Evolutionary conservation across 1,284 basidiomycete genomes (phyloP), one percentile per base, ranked within the genome.

Genomic region (Exobasidium cylindrosporum): DNA sequence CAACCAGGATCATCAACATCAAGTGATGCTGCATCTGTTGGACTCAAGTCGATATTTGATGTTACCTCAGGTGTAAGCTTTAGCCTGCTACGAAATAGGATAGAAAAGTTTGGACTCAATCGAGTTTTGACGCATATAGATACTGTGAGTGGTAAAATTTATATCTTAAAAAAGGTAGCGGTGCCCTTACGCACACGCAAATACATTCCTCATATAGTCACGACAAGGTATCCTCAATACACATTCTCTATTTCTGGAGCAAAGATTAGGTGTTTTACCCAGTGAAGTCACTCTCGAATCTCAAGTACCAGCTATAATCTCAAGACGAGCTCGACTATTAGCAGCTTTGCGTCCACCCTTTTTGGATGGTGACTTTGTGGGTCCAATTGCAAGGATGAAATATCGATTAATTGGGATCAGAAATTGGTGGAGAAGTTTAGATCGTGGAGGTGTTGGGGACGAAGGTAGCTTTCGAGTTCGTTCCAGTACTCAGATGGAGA

Each of bases 21-120:
- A 61, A 35, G 26, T 3, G 21, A 59, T n/a, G 26, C 26, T 5
- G n/a, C 47, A 13, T 21, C 47, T 24, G 26, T 21, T 24, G 26
- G 47, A 50, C 26, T 50, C n/a, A 44, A 47, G 13, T 58, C 57
- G 32, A 31, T 14, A 21, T 23, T n/a, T 23, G 43, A 79, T 56
- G 69, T 79, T 49, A 66, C 69, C 55, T 76, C 73, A 5, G 64
- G 67, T 24, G 46, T 79, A 14, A 68, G 67, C 57, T 71, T 76
- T 29, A 60, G 62, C 1, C 57, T 79, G 55, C 65, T 79, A 6
- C 57, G 68, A 31, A 40, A 66, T 17, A 68, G 77, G 10, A 77
- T 79, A 55, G 77, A 79, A 60, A 78, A 74, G 57, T 79, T 79
- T 45, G 77, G 77, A 7, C 54, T 76, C n/a, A 73, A 71, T 11